Base-by-base conservation (phyloP, 2,329 filamentous ascomycete species). In the Alternaria solani region DNA sequence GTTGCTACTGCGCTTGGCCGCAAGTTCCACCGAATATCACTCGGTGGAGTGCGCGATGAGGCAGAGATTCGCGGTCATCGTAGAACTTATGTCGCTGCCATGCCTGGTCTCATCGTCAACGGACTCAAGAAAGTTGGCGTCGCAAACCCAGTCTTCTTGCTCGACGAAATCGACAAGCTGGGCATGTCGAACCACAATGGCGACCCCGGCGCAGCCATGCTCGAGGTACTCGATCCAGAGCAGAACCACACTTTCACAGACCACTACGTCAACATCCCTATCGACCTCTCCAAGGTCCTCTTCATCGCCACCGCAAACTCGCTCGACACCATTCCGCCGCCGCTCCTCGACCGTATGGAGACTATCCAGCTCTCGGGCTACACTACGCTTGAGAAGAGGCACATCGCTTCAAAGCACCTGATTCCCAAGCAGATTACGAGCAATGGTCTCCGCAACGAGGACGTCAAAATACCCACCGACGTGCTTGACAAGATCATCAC, bases 101-200 rank as follows among this genome's bases (percentile, higher is more conserved):
- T 99, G 94, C 95, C 95, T 9, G 95, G 95, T 55, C 84, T 98
- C 56, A 91, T 99, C 60, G 94, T 98, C 30, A 94, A 93, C 76
- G 95, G 94, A 0, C 78, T 99, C 56, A 94, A 95, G 81, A 99
- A 98, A 81, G 94, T 96, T 32, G 94, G 94, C 47, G 94, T 98
- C 20, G 88, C 93, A 3, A 99, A 99, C 75, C 95, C 95, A 0
- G 94, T 99, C 57, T 92, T 99, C 81, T 82, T 99, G 46, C 88
- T 99, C 12, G 95, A 99, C 74, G 95, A 99, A 81, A 97, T 99
- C 69, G 95, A 99, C 84, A 99, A 99, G 84, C 87, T 99, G 63
- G 93, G 94, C 64, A 89, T 89, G 60, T 89, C 92, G 36, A 98
- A 94, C 77, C 91, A 95, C 78, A 94, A 99, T 68, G 95, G 95